Evolutionary conservation across 1,139 yeast genomes (phyloP).

Genomic region (Candida dubliniensis): DNA sequence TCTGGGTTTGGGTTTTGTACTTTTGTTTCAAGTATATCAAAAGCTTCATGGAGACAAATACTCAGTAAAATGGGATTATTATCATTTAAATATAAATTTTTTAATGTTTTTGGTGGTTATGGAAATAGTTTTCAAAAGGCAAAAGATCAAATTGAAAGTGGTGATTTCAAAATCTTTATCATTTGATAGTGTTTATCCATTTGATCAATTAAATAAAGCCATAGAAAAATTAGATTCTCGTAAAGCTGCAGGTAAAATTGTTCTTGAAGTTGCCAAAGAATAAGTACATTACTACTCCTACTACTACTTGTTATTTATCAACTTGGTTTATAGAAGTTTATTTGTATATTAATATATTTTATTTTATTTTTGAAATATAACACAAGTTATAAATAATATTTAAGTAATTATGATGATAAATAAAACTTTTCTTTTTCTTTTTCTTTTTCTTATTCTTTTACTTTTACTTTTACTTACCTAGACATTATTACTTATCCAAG

Average conservation of each 20-base stretch:
- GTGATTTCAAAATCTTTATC: conserved; percentile 39
- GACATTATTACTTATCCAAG: conserved; percentile 1
- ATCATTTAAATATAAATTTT: conserved; percentile 15
- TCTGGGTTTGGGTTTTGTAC: conserved; percentile 7
- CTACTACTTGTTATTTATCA: too few relatives aligned
- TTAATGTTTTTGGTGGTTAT: conserved; percentile 6
- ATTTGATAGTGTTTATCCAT: conserved; percentile 55
- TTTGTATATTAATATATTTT: too few relatives aligned
- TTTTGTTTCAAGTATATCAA: conserved; percentile 19
- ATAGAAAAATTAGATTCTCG: conserved; percentile 45
- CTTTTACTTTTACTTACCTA: too few relatives aligned
- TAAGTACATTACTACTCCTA: too few relatives aligned
- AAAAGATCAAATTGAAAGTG: conserved; percentile 34
- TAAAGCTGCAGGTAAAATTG: conserved; percentile 61
- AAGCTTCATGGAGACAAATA: conserved; percentile 5
- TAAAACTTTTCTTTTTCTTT: too few relatives aligned
- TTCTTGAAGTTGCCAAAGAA: conserved; percentile 26
- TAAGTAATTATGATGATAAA: too few relatives aligned
- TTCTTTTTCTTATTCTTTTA: too few relatives aligned
- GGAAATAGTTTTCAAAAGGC: conserved; percentile 6
- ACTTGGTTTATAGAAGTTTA: too few relatives aligned
- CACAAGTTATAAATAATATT: too few relatives aligned
- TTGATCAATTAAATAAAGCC: conserved; percentile 52
- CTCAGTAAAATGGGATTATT: conserved; percentile 14
- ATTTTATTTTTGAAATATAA: too few relatives aligned